phyloP scores from a whole-genome alignment of 306 rosid species.

The Pterocarpus macrocarpus region DNA sequence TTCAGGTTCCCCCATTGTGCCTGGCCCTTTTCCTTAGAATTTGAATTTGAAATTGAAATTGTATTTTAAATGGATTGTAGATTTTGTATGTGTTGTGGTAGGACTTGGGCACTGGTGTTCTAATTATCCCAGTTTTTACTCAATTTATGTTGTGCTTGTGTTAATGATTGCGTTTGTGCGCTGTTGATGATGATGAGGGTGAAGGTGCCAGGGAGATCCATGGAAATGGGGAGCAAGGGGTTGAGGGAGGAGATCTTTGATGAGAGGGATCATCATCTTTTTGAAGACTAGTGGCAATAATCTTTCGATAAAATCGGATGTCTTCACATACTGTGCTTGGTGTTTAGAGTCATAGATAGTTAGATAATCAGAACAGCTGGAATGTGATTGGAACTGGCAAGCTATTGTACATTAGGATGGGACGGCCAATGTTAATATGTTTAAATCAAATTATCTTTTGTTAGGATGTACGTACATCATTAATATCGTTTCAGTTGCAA shows the following conservation, averaged over 20 bases:
- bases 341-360: slow-evolving; percentile 14
- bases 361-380: slow-evolving; percentile 10
- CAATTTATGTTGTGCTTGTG: too few species aligned
- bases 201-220: too few species aligned
- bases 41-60: too few species aligned
- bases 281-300: slow-evolving; percentile 68
- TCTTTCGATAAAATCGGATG: background rate
- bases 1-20: too few species aligned
- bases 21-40: too few species aligned
- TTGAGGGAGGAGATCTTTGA: slow-evolving; percentile 92
- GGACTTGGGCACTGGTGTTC: too few species aligned
- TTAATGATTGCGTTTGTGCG: too few species aligned
- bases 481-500: background rate
- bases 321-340: slow-evolving; percentile 3
- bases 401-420: slow-evolving; percentile 28
- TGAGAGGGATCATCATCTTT: slow-evolving; percentile 85
- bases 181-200: too few species aligned
- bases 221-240: too few species aligned
- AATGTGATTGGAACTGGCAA: slow-evolving; percentile 33
- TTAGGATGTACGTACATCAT: background rate
- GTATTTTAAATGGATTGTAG: too few species aligned
- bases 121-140: too few species aligned
- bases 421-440: slow-evolving; percentile 9
- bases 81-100: too few species aligned
- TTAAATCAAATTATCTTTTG: background rate